phyloP scores from a whole-genome alignment of 2,329 filamentous ascomycete species.

The Fusarium denticulatum region DNA sequence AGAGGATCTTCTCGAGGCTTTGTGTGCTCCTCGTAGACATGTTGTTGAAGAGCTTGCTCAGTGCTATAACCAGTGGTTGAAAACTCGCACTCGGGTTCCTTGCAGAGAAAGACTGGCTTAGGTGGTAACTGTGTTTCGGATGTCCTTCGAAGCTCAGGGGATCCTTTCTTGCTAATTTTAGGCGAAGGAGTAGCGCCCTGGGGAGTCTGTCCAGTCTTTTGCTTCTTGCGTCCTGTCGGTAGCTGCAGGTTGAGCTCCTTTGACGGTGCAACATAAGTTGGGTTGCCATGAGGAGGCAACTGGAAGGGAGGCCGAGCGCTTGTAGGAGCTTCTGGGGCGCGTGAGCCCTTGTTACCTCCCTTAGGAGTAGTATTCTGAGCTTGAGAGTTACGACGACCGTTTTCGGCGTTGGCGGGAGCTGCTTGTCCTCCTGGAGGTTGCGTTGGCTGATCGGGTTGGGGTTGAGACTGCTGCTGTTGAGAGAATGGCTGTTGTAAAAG shows the following conservation, averaged over 20 bases:
- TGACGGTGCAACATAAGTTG: conserved; percentile 63
- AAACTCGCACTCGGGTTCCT: conserved; percentile 65
- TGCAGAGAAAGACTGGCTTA: conserved; percentile 60
- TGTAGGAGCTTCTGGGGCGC: conserved; percentile 66
- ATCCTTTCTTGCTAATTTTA: conserved; percentile 58
- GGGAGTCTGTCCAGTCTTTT: conserved; percentile 56
- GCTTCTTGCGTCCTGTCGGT: conserved; percentile 67
- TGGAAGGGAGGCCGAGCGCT: conserved; percentile 66
- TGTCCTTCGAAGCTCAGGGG: conserved; percentile 55
- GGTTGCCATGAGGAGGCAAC: conserved; percentile 68
- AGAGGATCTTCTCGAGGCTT: conserved; percentile 65
- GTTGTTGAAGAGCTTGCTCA: conserved; percentile 63
- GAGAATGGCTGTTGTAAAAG: conserved; percentile 48
- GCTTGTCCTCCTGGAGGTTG: conserved; percentile 39
- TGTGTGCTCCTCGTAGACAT: conserved; percentile 68
- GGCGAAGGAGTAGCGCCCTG: conserved; percentile 58
- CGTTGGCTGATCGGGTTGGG: conserved; percentile 34
- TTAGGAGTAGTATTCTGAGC: conserved; percentile 55
- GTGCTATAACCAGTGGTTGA: conserved; percentile 60
- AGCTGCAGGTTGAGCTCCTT: conserved; percentile 66
- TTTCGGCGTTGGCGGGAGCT: conserved; percentile 56
- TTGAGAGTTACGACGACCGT: conserved; percentile 63
- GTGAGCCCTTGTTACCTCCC: conserved; percentile 55
- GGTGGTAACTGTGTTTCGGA: conserved; percentile 45
- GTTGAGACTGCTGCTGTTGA: conserved; percentile 48